Conservation (phyloP, 2,329 filamentous ascomycete species). For the Trichoderma gracile region DNA sequence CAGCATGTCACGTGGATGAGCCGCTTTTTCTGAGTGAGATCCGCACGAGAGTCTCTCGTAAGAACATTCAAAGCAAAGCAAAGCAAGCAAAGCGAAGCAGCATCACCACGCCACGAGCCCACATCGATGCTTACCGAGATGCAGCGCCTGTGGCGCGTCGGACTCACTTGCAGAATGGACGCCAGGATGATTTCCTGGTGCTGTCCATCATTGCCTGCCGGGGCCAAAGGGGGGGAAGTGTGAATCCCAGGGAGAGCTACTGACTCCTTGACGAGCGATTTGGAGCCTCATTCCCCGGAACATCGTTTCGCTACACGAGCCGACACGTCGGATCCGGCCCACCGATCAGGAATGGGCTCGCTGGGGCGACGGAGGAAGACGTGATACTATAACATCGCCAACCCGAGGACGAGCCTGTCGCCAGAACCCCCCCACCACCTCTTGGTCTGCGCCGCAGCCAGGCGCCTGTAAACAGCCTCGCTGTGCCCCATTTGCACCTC, state of each 20-base stretch:
- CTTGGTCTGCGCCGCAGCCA: not conserved
- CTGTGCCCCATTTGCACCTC: slow-evolving; percentile 4
- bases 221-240: not conserved
- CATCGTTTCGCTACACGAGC: slow-evolving; percentile 16
- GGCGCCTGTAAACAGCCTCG: slow-evolving; percentile 13
- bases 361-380: not conserved
- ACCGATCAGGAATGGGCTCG: not conserved
- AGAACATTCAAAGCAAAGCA: slow-evolving; percentile 13
- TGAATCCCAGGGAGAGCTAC: not conserved
- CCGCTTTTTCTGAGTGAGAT: slow-evolving; percentile 1
- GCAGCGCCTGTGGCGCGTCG: slow-evolving; percentile 8
- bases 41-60: slow-evolving; percentile 17
- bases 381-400: not conserved
- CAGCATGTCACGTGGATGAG: not conserved
- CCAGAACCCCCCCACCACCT: not conserved
- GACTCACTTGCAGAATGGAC: not conserved
- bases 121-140: slow-evolving; percentile 20
- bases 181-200: not conserved
- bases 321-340: slow-evolving; percentile 12
- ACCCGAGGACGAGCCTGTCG: slow-evolving; percentile 1
- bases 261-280: slow-evolving; percentile 22
- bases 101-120: slow-evolving; percentile 19
- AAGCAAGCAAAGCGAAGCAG: slow-evolving; percentile 11
- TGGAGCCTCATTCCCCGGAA: slow-evolving; percentile 11
- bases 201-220: not conserved